Evolutionary conservation across 2,329 filamentous ascomycete genomes (phyloP), one percentile per base, ranked within the genome.

Genomic region (Beauveria scarabaeidicola): DNA sequence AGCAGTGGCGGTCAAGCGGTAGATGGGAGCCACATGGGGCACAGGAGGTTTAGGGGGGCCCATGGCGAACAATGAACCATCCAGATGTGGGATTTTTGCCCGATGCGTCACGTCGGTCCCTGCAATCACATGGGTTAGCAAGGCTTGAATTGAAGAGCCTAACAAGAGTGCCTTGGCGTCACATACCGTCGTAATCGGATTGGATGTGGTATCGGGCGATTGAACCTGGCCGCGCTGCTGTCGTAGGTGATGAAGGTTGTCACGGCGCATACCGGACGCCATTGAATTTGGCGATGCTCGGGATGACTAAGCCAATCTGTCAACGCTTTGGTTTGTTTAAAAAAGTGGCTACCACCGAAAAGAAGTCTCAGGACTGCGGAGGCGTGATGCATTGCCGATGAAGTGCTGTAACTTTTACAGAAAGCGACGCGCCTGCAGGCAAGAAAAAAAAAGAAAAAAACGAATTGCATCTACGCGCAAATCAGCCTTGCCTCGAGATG

Each of bases 1-100:
- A 63, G 87, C 90, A 48, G 91, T 97, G 51, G 90, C 93, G 61
- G 87, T 83, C 74, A 93, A 88, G 72, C 90, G 85, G 80, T 97
- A 96, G 65, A 96, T 71, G 54, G 74, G 73, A 43, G 77, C 76
- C 63, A 81, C 80, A 65, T 80, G 79, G 64, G 80, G 77, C 67
- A 75, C 69, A 1, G 75, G 75, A 55, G 74, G 73, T 65, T 72
- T 75, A 15, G 72, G 72, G 43, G 71, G 72, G 11, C 72, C 71
- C 65, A 69, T 71, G 61, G 19, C 44, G 29, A 48, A 27, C 43
- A 7, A 32, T 52, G 38, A 25, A 43, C 8, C 8, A 13, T 43
- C 19, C 29, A 3, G 25, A 25, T 2, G 40, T 44, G n/a, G 29
- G 56, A 51, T 58, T 52, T 36, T 52, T 21, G 48, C 57, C 40